Evolutionary conservation across 768 basidiomycete species (phyloP).

Genomic region (Suillus alpinus): DNA sequence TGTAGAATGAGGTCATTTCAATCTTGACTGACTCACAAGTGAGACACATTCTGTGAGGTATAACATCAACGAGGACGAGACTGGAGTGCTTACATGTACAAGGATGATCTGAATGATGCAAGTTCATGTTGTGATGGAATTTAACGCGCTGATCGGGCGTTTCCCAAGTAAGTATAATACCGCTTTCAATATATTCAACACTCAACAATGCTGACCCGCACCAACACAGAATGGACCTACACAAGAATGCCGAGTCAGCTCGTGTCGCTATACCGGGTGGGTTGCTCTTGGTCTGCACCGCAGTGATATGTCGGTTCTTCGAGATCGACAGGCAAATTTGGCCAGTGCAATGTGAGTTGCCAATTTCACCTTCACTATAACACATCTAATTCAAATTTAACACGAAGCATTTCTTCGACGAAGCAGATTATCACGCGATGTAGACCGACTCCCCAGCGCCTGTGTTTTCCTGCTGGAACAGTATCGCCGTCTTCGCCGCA

Average conservation of each 20-base stretch:
- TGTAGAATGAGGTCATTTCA: background rate
- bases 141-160: background rate
- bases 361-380: background rate
- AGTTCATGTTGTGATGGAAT: too few relatives aligned
- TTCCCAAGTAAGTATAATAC: constrained; percentile 28
- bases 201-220: background rate
- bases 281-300: too few relatives aligned
- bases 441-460: constrained; percentile 32
- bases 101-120: background rate
- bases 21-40: background rate
- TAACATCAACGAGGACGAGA: background rate
- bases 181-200: background rate
- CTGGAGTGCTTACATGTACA: background rate
- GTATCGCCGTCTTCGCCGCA: too few relatives aligned
- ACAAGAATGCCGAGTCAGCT: constrained; percentile 40
- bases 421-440: constrained; percentile 33
- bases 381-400: background rate
- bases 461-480: background rate
- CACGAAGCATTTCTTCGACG: constrained; percentile 35
- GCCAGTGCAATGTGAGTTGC: constrained; percentile 4
- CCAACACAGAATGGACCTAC: constrained; percentile 49
- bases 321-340: constrained; percentile 33
- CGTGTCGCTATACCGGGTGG: too few relatives aligned
- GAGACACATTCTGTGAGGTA: background rate
- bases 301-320: constrained; percentile 36